Evolutionary conservation across 331 rosid genomes (phyloP), one percentile per base, ranked within the genome.

Genomic region (Stylosanthes scabra): DNA sequence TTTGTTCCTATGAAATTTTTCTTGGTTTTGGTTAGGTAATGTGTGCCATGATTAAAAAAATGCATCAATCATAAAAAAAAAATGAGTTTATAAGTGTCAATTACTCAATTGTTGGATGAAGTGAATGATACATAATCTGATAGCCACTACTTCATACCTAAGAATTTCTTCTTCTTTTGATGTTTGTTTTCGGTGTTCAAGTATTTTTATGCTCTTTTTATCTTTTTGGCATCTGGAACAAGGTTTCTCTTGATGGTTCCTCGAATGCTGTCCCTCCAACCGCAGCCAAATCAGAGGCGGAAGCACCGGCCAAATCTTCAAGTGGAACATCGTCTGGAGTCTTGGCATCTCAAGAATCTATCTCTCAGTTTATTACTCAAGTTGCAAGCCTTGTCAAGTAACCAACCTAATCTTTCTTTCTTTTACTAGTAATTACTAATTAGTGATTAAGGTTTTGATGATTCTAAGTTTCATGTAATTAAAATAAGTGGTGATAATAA

Each of bases 361-460:
- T 88, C 59, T 85, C 92, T 34, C 82, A 85, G 69, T 85, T 91
- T 80, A 82, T 91, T 69, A 40, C 78, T 86, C 85, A 91, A 80
- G 90, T 91, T 80, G 71, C 94, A 63, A 83, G 84, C 81, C 97
- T 91, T 41, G 76, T 88, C 71, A 88, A 85, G 97, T 91, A 78
- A 85, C 89, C 64, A 28, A 57, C 55, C 75, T 72, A 59, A 27
- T 11, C 50, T 55, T 60, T 62, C 11, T 14, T 50, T 66, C 45
- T 44, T 72, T 63, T 42, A 8, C 51, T 59, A 66, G 3, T 72
- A 49, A n/a, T 42, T 59, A 66, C 3, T 66, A 49, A n/a, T 9
- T 1, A 40, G 9, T 46, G 2, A 34, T 45, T 56, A 39, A 57
- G 46, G 2, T 20, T 25, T 2, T 6, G 9, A 15, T 14, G 20